Evolutionary conservation across 208 protist species (phyloP).

Genomic region (Crithidia fasciculata): DNA sequence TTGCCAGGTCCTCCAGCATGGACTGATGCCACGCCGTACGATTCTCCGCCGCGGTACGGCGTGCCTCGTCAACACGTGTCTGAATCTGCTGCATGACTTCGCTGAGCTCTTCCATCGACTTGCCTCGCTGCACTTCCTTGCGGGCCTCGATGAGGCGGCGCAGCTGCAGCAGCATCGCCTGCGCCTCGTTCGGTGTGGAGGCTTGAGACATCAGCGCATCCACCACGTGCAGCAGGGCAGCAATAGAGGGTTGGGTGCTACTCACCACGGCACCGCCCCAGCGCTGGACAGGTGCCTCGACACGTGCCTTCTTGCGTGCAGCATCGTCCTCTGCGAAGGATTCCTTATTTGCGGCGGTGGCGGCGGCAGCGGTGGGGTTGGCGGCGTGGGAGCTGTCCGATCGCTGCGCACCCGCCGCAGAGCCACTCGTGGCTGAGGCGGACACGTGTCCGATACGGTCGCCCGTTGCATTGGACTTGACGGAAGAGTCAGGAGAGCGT

Average conservation of each 20-base stretch:
- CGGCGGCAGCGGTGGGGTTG: neutral
- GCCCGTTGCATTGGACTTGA: neutral
- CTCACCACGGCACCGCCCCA: constrained; percentile 8
- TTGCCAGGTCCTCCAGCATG: constrained; percentile 51
- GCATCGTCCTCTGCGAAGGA: neutral
- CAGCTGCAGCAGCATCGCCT: constrained; percentile 64
- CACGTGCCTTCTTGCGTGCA: constrained; percentile 32
- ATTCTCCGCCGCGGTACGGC: constrained; percentile 36
- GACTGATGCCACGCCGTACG: constrained; percentile 41
- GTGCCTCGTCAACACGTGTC: constrained; percentile 66
- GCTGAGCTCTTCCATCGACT: constrained; percentile 47
- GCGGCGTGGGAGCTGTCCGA: constrained; percentile 1
- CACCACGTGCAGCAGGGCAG: constrained; percentile 45
- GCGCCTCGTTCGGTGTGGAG: constrained; percentile 38
- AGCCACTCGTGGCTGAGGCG: neutral
- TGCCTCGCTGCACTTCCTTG: constrained; percentile 49
- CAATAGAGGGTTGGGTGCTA: constrained; percentile 17
- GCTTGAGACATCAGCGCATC: constrained; percentile 37
- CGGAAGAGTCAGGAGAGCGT: constrained; percentile 24
- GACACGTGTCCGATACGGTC: constrained; percentile 1
- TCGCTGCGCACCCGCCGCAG: constrained; percentile 5
- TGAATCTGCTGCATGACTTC: constrained; percentile 70
- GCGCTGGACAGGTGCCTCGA: constrained; percentile 25
- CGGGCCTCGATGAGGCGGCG: constrained; percentile 61
- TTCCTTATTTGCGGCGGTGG: no score